Conservation (phyloP, 1,284 basidiomycete genomes). For the Ganoderma lingzhi region DNA sequence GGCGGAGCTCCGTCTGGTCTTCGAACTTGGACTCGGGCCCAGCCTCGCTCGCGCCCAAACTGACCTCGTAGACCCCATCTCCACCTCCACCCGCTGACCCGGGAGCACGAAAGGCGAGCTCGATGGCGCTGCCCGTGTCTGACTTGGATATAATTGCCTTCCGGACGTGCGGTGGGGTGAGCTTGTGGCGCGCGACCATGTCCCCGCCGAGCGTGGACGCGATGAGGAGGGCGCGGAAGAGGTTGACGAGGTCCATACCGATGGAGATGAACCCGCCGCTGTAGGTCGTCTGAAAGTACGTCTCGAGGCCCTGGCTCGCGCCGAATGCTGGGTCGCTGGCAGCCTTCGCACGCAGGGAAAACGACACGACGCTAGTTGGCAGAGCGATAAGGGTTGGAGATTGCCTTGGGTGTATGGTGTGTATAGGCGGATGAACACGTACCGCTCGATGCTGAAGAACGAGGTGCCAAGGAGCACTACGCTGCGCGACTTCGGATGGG, state of each 20-base stretch:
- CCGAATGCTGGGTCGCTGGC: constrained; percentile 33
- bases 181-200: neutral
- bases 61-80: neutral
- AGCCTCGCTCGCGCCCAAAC: neutral
- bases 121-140: neutral
- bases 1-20: constrained; percentile 38
- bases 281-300: constrained; percentile 44
- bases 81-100: neutral
- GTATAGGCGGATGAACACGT: constrained; percentile 1
- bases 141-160: neutral
- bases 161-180: neutral
- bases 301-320: constrained; percentile 36
- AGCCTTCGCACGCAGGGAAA: constrained; percentile 42
- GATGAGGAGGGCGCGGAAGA: constrained; percentile 43
- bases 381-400: no score
- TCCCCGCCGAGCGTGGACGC: constrained; percentile 34
- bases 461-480: constrained; percentile 26
- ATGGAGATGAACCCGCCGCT: constrained; percentile 42
- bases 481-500: constrained; percentile 23
- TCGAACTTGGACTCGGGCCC: neutral
- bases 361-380: constrained; percentile 33
- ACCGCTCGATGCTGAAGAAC: constrained; percentile 31
- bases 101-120: neutral
- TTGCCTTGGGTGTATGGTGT: no score
- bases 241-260: constrained; percentile 35